Conservation (phyloP, 1,284 basidiomycete genomes). For the Takashimella koratensis region DNA sequence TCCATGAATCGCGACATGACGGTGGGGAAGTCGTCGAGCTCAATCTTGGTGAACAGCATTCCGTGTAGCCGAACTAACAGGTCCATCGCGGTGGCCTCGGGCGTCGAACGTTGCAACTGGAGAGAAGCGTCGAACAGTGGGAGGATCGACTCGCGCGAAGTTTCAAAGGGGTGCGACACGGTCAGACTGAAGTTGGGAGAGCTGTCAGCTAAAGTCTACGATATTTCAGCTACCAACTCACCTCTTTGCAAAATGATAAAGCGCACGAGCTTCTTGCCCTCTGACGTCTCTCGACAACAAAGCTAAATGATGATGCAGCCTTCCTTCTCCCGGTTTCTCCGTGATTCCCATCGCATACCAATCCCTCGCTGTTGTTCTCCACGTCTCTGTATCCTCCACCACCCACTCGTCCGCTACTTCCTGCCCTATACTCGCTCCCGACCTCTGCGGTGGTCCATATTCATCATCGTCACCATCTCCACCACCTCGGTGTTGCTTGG, state of each 20-base stretch:
- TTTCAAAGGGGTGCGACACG: constrained; percentile 79
- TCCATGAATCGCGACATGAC: constrained; percentile 81
- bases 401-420: constrained; percentile 82
- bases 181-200: constrained; percentile 61
- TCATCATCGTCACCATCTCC: constrained; percentile 7
- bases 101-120: constrained; percentile 63
- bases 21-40: constrained; percentile 82
- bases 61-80: constrained; percentile 90
- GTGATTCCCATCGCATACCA: constrained; percentile 89
- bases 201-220: constrained; percentile 7
- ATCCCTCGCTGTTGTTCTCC: constrained; percentile 81
- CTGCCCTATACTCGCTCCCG: constrained; percentile 73
- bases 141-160: constrained; percentile 80
- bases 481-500: constrained; percentile 12
- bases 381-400: constrained; percentile 87
- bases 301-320: constrained; percentile 92
- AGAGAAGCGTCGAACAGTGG: constrained; percentile 73
- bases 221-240: constrained; percentile 43
- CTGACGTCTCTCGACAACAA: constrained; percentile 76
- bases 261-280: constrained; percentile 74
- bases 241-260: constrained; percentile 97
- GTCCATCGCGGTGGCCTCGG: constrained; percentile 73
- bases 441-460: constrained; percentile 10
- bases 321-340: constrained; percentile 84
- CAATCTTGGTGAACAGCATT: constrained; percentile 90